Evolutionary conservation across 2,329 filamentous ascomycete genomes (phyloP).

Genomic region (Cytospora schulzeri): DNA sequence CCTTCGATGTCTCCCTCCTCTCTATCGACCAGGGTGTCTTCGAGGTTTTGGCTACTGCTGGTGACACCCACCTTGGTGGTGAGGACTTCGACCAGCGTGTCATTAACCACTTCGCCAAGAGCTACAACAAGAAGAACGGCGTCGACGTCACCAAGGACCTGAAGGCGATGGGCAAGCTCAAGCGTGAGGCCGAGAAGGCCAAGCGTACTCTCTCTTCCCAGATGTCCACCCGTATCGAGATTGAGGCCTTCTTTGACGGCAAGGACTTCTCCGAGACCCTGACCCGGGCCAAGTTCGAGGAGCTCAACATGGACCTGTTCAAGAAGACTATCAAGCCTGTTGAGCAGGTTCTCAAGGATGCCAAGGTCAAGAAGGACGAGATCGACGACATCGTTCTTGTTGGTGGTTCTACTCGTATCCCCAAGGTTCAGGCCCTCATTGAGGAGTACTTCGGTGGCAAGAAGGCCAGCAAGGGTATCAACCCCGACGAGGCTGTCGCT

Average conservation of each 20-base stretch:
- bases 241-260: slow-evolving; percentile 95
- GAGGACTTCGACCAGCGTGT: slow-evolving; percentile 98
- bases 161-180: slow-evolving; percentile 99
- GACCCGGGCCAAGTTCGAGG: slow-evolving; percentile 98
- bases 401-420: slow-evolving; percentile 98
- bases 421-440: slow-evolving; percentile 92
- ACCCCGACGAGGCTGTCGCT: slow-evolving; percentile 98
- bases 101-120: slow-evolving; percentile 95
- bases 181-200: slow-evolving; percentile 99
- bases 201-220: slow-evolving; percentile 97
- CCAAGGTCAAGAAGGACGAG: slow-evolving; percentile 94
- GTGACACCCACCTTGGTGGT: slow-evolving; percentile 97
- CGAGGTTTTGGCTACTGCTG: slow-evolving; percentile 90
- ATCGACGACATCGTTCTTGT: slow-evolving; percentile 97
- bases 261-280: slow-evolving; percentile 98
- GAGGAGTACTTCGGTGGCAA: slow-evolving; percentile 96
- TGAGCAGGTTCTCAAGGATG: slow-evolving; percentile 97
- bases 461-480: slow-evolving; percentile 99
- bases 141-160: slow-evolving; percentile 92
- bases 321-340: slow-evolving; percentile 99
- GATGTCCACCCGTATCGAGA: slow-evolving; percentile 92
- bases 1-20: slow-evolving; percentile 90
- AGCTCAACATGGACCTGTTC: slow-evolving; percentile 98
- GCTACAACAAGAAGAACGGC: slow-evolving; percentile 97
- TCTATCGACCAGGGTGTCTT: slow-evolving; percentile 92